These are phyloP conservation scores for Boletus sensibilis DNA, from an alignment of 768 basidiomycete species.

Conservation along the genomic window DNA sequence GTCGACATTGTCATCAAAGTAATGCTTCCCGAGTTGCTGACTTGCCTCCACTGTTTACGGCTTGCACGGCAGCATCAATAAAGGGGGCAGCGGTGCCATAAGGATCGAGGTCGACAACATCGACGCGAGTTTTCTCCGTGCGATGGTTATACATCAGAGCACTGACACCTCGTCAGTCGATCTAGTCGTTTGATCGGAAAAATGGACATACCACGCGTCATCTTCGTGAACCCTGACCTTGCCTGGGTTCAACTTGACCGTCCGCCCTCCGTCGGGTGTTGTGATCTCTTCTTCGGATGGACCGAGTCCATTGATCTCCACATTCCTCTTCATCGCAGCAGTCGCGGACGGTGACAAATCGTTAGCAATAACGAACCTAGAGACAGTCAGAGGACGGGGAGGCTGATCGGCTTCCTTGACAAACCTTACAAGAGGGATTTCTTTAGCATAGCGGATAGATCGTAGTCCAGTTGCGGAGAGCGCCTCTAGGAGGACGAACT, in stretches of 20 bases:
- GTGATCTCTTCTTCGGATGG: slow-evolving; percentile 27
- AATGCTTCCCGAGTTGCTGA: neutral
- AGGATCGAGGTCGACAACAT: slow-evolving; percentile 96
- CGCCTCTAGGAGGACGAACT: slow-evolving; percentile 84
- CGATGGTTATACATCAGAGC: slow-evolving; percentile 90
- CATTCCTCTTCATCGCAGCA: slow-evolving; percentile 82
- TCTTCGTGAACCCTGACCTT: slow-evolving; percentile 86
- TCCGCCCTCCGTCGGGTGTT: slow-evolving; percentile 7
- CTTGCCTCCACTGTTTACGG: slow-evolving; percentile 82
- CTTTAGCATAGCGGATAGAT: slow-evolving; percentile 95
- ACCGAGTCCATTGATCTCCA: slow-evolving; percentile 75
- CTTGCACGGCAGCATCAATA: slow-evolving; percentile 91
- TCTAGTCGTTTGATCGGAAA: neutral
- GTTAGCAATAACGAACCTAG: slow-evolving; percentile 92
- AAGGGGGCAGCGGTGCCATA: slow-evolving; percentile 98
- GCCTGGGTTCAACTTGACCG: slow-evolving; percentile 30
- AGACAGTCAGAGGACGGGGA: slow-evolving; percentile 33
- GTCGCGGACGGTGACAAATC: slow-evolving; percentile 83
- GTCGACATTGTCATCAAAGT: neutral
- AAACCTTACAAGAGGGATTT: slow-evolving; percentile 88
- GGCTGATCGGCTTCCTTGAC: slow-evolving; percentile 19
- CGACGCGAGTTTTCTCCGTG: slow-evolving; percentile 68
- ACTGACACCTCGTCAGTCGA: slow-evolving; percentile 39
- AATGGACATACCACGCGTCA: slow-evolving; percentile 77
- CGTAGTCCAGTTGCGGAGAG: slow-evolving; percentile 95